A percentile compares a stretch with the other conserved stretches of the same genome.
Evolutionary conservation across 805 yeast genomes (phyloP).

Genomic region (Yamadazyma endophytica): DNA sequence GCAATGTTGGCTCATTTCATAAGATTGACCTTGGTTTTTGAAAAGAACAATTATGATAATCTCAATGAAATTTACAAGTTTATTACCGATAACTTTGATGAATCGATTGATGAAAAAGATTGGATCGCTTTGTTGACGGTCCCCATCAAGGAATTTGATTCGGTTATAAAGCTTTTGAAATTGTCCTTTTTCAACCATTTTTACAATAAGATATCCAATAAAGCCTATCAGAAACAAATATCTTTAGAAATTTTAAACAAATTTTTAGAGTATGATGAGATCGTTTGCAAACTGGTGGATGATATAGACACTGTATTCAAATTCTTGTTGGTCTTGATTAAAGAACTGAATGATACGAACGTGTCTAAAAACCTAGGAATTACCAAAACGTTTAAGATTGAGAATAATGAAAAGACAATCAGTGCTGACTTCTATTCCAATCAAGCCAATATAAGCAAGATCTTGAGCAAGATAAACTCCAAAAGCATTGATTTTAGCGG

Average conservation of each 20-base stretch:
- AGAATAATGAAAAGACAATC: conserved; percentile 22
- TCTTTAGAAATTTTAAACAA: conserved; percentile 60
- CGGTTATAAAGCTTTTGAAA: conserved; percentile 38
- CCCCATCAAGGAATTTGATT: conserved; percentile 44
- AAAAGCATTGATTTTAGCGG: conserved; percentile 32
- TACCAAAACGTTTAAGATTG: conserved; percentile 25
- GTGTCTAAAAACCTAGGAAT: conserved; percentile 41
- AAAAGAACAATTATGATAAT: conserved; percentile 57
- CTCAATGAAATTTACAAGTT: conserved; percentile 59
- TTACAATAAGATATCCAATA: conserved; percentile 46
- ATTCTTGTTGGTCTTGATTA: conserved; percentile 52
- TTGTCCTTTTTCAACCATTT: conserved; percentile 51
- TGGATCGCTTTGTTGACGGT: conserved; percentile 45
- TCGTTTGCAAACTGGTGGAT: conserved; percentile 33
- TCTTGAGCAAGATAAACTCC: conserved; percentile 58
- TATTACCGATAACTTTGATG: conserved; percentile 38
- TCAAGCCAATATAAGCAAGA: conserved; percentile 64
- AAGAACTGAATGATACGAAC: conserved; percentile 24
- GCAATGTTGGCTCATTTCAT: conserved; percentile 63
- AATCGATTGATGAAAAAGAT: conserved; percentile 17
- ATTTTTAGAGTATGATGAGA: conserved; percentile 34
- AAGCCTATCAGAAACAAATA: conserved; percentile 50
- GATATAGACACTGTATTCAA: conserved; percentile 60
- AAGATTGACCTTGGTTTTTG: conserved; percentile 60
- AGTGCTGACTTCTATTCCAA: conserved; percentile 37